phyloP scores from a whole-genome alignment of 2,329 filamentous ascomycete species.

The Penicillium crustosum region DNA sequence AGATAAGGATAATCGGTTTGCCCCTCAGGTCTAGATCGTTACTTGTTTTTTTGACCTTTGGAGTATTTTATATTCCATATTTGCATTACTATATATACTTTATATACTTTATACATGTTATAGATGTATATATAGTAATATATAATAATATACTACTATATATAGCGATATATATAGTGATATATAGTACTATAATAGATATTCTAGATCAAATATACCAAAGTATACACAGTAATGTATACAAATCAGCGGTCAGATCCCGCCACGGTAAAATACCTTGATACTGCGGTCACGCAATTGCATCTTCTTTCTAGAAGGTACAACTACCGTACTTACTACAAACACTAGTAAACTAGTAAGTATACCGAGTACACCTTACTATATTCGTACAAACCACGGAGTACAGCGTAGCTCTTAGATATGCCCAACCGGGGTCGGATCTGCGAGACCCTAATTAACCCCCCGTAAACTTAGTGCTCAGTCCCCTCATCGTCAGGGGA shows the following conservation, averaged over 20 bases:
- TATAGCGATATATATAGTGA: background rate
- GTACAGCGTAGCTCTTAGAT: background rate
- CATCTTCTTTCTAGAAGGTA: background rate
- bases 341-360: background rate
- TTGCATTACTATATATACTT: background rate
- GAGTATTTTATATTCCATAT: background rate
- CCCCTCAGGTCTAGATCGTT: slow-evolving; percentile 8
- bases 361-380: background rate
- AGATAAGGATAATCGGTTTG: slow-evolving; percentile 11
- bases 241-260: background rate
- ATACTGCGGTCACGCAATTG: slow-evolving; percentile 7
- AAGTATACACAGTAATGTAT: too few relatives aligned
- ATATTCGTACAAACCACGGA: background rate
- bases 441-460: slow-evolving; percentile 5
- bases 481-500: slow-evolving; percentile 4
- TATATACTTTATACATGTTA: background rate
- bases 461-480: slow-evolving; percentile 8
- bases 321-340: too few relatives aligned
- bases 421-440: background rate
- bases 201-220: background rate
- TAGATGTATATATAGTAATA: background rate
- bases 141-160: background rate
- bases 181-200: background rate
- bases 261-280: slow-evolving; percentile 1
- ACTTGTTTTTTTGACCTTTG: background rate